These are phyloP conservation scores for Pouteria glomerata DNA, from an alignment of 148 eudicot genomes.

Conservation along the genomic window DNA sequence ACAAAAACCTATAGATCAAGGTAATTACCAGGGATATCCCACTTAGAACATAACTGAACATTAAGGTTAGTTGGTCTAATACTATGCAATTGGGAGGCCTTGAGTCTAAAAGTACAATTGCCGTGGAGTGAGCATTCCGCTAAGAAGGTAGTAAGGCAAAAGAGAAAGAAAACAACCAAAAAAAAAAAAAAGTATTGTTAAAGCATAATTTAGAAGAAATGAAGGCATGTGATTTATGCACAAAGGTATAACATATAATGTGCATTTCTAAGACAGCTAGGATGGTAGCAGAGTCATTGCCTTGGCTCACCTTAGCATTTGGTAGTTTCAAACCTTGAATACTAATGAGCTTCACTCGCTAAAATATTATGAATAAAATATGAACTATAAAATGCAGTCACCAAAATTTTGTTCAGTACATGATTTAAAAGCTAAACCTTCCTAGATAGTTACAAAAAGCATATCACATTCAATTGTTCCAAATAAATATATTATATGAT, in stretches of 20 bases:
- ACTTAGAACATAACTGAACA: no score
- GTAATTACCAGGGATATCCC: no score
- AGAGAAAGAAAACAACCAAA: background rate
- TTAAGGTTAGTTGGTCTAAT: no score
- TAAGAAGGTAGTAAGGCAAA: no score
- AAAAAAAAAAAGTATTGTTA: background rate
- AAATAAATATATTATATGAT: background rate
- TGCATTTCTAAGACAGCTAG: background rate
- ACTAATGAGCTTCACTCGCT: background rate
- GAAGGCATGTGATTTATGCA: background rate
- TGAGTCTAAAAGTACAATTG: no score
- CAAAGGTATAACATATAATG: background rate
- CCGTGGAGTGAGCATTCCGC: background rate
- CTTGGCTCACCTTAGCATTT: background rate
- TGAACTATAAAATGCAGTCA: background rate
- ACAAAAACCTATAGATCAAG: no score
- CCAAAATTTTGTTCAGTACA: background rate
- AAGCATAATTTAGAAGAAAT: background rate
- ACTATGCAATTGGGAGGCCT: no score
- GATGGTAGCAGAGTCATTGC: background rate
- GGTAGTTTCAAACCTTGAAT: constrained; percentile 4
- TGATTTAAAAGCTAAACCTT: background rate
- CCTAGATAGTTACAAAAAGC: background rate
- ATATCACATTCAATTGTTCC: background rate
- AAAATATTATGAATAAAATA: background rate